phyloP scores from a whole-genome alignment of 768 basidiomycete species.

The Tulasnella sp. region DNA sequence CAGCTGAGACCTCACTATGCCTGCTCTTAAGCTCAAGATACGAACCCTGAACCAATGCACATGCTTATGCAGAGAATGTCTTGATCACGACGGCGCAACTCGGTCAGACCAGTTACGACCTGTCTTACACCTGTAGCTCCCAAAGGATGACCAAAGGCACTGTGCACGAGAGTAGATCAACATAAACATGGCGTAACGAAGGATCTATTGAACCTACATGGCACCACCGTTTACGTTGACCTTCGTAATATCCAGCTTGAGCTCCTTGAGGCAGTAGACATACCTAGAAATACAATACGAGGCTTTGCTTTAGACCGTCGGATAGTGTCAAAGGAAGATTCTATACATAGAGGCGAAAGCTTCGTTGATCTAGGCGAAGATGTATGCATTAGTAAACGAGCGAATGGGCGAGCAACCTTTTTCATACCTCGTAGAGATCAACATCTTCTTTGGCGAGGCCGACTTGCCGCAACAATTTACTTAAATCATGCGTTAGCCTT shows the following conservation, averaged over 20 bases:
- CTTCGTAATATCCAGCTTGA: slow-evolving; percentile 62
- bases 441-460: slow-evolving; percentile 62
- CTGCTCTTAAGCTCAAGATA: not conserved
- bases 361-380: slow-evolving; percentile 56
- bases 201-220: slow-evolving; percentile 15
- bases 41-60: slow-evolving; percentile 26
- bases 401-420: not conserved
- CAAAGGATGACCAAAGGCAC: slow-evolving; percentile 20
- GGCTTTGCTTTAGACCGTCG: not conserved
- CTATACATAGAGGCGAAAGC: slow-evolving; percentile 86
- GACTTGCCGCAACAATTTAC: slow-evolving; percentile 44
- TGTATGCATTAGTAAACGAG: not conserved
- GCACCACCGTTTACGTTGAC: slow-evolving; percentile 49
- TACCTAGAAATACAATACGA: not conserved
- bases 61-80: slow-evolving; percentile 31
- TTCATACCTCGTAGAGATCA: slow-evolving; percentile 58
- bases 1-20: not conserved
- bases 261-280: slow-evolving; percentile 79
- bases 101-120: slow-evolving; percentile 28
- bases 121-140: slow-evolving; percentile 28
- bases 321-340: not conserved
- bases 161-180: not conserved
- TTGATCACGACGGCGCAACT: slow-evolving; percentile 28
- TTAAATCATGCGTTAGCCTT: too few relatives aligned
- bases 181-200: not conserved